Evolutionary conservation across 495 filamentous ascomycete genomes (phyloP).

Genomic region (Penicillium robsamsonii): DNA sequence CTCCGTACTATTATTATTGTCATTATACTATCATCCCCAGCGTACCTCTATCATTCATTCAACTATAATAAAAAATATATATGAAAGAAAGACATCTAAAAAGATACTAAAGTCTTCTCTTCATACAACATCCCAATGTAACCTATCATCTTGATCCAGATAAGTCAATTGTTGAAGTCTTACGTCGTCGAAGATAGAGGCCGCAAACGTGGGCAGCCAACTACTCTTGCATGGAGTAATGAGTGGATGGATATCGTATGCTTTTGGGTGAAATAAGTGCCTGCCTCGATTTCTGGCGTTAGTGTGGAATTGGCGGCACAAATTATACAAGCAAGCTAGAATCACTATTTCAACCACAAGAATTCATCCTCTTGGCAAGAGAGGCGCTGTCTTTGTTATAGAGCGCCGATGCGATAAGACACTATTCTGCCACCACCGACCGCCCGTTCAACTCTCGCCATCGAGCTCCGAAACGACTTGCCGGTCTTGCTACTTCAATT

Average conservation of each 20-base stretch:
- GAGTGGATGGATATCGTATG: not conserved
- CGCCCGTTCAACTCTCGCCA: conserved; percentile 19
- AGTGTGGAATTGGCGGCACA: not conserved
- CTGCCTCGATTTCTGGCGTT: not conserved
- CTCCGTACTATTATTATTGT: too few relatives aligned
- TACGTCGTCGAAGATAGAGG: too few relatives aligned
- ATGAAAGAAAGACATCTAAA: too few relatives aligned
- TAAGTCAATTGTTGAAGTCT: too few relatives aligned
- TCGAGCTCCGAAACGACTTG: conserved; percentile 16
- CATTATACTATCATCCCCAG: too few relatives aligned
- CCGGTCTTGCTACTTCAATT: not conserved
- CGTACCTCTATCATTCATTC: too few relatives aligned
- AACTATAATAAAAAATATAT: too few relatives aligned
- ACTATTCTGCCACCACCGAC: conserved; percentile 20
- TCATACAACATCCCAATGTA: too few relatives aligned
- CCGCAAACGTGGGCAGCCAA: too few relatives aligned
- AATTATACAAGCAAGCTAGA: not conserved
- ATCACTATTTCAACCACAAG: not conserved
- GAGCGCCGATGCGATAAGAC: not conserved
- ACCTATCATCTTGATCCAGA: too few relatives aligned
- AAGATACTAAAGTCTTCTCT: too few relatives aligned
- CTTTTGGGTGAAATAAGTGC: not conserved
- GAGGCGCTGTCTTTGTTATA: not conserved
- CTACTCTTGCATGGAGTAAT: not conserved
- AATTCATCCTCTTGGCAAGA: not conserved